Percentiles rank a stretch among this genome's conserved stretches.
phyloP scores from a whole-genome alignment of 805 yeast genomes.

The Yueomyces sp. region DNA sequence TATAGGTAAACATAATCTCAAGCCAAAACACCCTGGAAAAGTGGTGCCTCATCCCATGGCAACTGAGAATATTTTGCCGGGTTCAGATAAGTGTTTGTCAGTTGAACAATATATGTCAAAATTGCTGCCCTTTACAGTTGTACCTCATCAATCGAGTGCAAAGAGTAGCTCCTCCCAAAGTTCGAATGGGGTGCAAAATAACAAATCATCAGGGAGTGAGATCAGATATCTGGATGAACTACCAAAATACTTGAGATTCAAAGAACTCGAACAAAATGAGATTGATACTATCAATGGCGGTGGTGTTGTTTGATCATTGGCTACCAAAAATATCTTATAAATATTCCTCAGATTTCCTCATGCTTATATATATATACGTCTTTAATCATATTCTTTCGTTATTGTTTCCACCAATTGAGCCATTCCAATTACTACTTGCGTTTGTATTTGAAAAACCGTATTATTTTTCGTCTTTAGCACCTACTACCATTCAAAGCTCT shows the following conservation, averaged over 20 bases:
- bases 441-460: too few relatives aligned
- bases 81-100: slow-evolving; percentile 15
- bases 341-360: neutral
- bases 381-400: too few relatives aligned
- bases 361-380: too few relatives aligned
- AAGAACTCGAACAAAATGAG: slow-evolving; percentile 49
- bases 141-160: slow-evolving; percentile 26
- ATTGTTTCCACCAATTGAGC: neutral
- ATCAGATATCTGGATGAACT: slow-evolving; percentile 34
- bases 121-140: slow-evolving; percentile 29
- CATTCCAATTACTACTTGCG: too few relatives aligned
- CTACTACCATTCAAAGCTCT: neutral
- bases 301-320: slow-evolving; percentile 42
- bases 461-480: too few relatives aligned
- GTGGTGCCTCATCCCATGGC: slow-evolving; percentile 18
- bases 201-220: slow-evolving; percentile 18
- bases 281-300: slow-evolving; percentile 70
- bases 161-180: slow-evolving; percentile 24
- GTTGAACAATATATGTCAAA: slow-evolving; percentile 12
- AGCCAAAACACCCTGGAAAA: slow-evolving; percentile 25
- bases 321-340: neutral
- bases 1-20: slow-evolving; percentile 65
- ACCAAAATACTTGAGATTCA: slow-evolving; percentile 63
- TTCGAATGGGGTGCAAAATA: neutral
- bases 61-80: slow-evolving; percentile 17